Evolutionary conservation across 768 basidiomycete species (phyloP).

Genomic region (Russula sp.): DNA sequence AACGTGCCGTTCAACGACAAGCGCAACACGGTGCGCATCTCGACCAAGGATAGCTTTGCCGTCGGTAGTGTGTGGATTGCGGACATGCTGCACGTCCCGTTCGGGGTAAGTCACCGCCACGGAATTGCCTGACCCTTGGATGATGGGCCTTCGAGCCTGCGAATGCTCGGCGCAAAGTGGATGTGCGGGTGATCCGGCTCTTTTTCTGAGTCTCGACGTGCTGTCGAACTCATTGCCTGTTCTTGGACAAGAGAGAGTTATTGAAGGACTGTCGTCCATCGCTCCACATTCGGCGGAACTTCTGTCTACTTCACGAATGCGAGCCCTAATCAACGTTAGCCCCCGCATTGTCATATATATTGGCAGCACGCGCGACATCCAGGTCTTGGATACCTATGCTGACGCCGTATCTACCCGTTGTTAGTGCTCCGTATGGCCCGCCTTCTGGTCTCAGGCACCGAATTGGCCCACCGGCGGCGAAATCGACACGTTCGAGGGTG

Average conservation of each 20-base stretch:
- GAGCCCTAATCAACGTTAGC: too few species aligned
- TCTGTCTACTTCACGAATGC: too few species aligned
- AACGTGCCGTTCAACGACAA: conserved; percentile 44
- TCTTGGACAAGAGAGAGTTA: background rate
- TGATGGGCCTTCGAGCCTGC: too few species aligned
- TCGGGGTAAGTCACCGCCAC: conserved; percentile 51
- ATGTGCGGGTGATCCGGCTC: too few species aligned
- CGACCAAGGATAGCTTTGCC: conserved; percentile 45
- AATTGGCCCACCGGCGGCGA: conserved; percentile 58
- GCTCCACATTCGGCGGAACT: too few species aligned
- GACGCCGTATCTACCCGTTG: background rate
- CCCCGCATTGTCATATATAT: too few species aligned
- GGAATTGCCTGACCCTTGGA: too few species aligned
- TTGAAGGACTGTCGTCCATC: too few species aligned
- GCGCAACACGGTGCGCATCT: conserved; percentile 61
- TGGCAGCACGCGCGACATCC: too few species aligned
- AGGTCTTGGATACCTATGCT: background rate
- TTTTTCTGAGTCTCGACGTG: too few species aligned
- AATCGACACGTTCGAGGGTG: conserved; percentile 72
- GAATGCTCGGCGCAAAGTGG: too few species aligned
- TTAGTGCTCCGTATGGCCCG: conserved; percentile 68
- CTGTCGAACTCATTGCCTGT: background rate
- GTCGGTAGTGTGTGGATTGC: conserved; percentile 59
- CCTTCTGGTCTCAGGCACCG: conserved; percentile 50
- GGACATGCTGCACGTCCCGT: conserved; percentile 60